Percentiles rank a stretch among this genome's conserved stretches.
These are phyloP conservation scores for Paecilomyces variotii DNA, from an alignment of 2,329 filamentous ascomycete species.

Conservation along the genomic window DNA sequence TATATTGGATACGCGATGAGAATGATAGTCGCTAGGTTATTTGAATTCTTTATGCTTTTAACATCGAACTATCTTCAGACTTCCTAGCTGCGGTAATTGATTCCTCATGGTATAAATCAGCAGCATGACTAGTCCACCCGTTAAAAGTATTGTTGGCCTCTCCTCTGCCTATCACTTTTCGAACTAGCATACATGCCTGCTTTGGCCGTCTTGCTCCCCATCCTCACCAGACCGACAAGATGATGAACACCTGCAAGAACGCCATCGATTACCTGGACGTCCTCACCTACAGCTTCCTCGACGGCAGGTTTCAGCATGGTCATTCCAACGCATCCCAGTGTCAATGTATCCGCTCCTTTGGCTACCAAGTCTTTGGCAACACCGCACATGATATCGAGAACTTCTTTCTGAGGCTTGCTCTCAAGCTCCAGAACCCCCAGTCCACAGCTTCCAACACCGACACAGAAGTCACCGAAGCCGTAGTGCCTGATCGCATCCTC, in stretches of 20 bases:
- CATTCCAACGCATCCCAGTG: slow-evolving; percentile 45
- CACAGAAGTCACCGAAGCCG: slow-evolving; percentile 36
- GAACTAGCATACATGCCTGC: slow-evolving; percentile 21
- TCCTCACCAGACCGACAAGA: slow-evolving; percentile 16
- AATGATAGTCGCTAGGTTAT: neutral
- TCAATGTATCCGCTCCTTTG: slow-evolving; percentile 36
- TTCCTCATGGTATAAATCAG: neutral
- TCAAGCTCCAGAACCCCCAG: slow-evolving; percentile 41
- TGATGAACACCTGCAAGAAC: slow-evolving; percentile 35
- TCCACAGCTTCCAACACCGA: slow-evolving; percentile 35
- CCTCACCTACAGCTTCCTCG: slow-evolving; percentile 39
- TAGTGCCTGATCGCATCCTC: slow-evolving; percentile 34
- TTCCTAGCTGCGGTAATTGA: neutral
- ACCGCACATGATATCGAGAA: slow-evolving; percentile 30
- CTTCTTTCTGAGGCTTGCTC: slow-evolving; percentile 28
- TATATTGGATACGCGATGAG: neutral
- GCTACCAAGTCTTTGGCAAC: slow-evolving; percentile 33
- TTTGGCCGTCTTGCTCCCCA: slow-evolving; percentile 22
- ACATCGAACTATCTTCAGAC: neutral
- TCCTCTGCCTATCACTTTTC: slow-evolving; percentile 13
- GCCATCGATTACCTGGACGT: slow-evolving; percentile 44
- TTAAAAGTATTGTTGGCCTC: slow-evolving; percentile 24
- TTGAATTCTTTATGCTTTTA: too few relatives aligned
- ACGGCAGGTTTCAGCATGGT: slow-evolving; percentile 39
- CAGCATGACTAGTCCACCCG: neutral